Evolutionary conservation across 192 early-diverging fungal genomes (phyloP).

Genomic region (Backusella morwellensis): DNA sequence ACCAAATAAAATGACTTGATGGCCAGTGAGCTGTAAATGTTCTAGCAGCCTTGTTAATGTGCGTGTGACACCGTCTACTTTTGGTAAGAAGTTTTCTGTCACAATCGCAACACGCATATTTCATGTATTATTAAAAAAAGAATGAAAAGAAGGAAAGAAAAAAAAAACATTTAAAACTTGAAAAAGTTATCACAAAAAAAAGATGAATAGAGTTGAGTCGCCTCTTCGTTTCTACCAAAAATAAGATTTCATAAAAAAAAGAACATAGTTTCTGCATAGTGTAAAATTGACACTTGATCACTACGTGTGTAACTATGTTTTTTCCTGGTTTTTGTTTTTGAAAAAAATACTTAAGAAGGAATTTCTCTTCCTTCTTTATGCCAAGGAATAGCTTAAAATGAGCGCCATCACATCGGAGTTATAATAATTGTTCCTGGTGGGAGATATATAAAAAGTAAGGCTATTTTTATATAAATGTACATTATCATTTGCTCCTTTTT

Average conservation of each 20-base stretch:
- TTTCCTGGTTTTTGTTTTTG: not conserved
- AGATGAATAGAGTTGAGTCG: not conserved
- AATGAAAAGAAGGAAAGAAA: not conserved
- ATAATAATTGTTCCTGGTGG: not conserved
- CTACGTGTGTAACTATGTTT: not conserved
- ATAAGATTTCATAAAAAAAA: not conserved
- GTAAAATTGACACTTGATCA: not conserved
- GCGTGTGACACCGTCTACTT: slow-evolving; percentile 41
- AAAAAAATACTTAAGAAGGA: not conserved
- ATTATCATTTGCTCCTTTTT: slow-evolving; percentile 8
- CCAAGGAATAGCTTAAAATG: not conserved
- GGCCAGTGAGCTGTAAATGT: slow-evolving; percentile 26
- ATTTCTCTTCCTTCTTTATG: not conserved
- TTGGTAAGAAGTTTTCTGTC: slow-evolving; percentile 36
- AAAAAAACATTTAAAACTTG: not conserved
- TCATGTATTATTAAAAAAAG: not conserved
- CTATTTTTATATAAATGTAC: not conserved
- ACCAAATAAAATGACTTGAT: slow-evolving; percentile 29
- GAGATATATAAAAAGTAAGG: not conserved
- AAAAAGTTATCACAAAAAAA: no score
- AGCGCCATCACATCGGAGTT: not conserved
- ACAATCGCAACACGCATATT: slow-evolving; percentile 29
- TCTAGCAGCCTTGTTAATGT: slow-evolving; percentile 32
- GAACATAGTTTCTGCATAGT: not conserved
- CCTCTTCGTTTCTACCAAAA: not conserved